phyloP scores from a whole-genome alignment of 164 flowering plant species.

The Tetracentron sinense region DNA sequence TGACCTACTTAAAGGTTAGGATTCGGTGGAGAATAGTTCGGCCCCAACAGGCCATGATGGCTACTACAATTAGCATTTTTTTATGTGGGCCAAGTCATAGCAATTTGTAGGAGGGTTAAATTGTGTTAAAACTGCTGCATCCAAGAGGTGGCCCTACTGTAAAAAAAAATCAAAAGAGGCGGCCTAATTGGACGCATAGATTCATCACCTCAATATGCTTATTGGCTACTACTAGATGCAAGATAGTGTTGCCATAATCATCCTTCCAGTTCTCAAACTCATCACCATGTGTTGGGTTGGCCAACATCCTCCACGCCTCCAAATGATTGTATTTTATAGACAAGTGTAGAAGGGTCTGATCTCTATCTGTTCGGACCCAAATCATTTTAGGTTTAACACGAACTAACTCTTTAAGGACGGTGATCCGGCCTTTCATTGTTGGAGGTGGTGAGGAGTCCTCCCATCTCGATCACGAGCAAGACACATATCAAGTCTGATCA shows the following conservation, averaged over 20 bases:
- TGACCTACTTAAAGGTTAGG: no score
- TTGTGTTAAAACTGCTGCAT: no score
- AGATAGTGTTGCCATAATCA: conserved; percentile 16
- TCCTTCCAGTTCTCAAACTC: conserved; percentile 23
- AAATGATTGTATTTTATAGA: conserved; percentile 15
- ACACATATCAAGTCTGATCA: not conserved
- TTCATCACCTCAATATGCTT: conserved; percentile 22
- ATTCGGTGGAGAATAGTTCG: no score
- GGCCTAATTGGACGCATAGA: no score
- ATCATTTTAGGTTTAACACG: conserved; percentile 1
- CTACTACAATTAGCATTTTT: no score
- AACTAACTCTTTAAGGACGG: conserved; percentile 20
- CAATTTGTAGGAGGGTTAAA: no score
- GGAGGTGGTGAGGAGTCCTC: conserved; percentile 27
- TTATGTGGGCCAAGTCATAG: no score
- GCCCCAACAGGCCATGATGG: no score
- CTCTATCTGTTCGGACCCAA: conserved; percentile 12
- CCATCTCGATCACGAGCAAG: conserved; percentile 18
- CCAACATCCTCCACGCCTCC: conserved; percentile 21
- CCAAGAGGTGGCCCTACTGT: no score
- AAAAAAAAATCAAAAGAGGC: no score
- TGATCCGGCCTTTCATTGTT: conserved; percentile 24
- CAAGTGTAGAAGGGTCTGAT: conserved; percentile 25
- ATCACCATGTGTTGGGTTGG: not conserved
- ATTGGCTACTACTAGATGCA: conserved; percentile 26